Evolutionary conservation across 768 basidiomycete species (phyloP).

Genomic region (Suillus placidus): DNA sequence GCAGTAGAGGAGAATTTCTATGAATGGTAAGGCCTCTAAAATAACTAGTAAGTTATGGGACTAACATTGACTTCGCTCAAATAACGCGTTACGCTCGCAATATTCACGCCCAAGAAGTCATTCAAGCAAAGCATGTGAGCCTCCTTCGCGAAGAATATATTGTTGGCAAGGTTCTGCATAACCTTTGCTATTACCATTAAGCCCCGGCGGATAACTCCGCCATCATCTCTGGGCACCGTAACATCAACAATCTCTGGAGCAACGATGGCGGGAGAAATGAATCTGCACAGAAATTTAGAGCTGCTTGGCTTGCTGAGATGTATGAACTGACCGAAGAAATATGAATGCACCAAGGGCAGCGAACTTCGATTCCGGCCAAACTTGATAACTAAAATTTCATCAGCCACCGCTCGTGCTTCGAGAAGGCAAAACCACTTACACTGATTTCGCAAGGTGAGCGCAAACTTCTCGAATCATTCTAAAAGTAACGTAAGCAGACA

Average conservation of each 20-base stretch:
- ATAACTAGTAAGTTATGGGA: neutral
- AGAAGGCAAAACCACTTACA: conserved; percentile 52
- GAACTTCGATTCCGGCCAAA: conserved; percentile 81
- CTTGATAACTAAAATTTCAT: conserved; percentile 46
- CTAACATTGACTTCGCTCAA: conserved; percentile 74
- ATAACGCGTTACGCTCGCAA: conserved; percentile 73
- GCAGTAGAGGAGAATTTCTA: conserved; percentile 47
- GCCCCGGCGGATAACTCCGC: conserved; percentile 66
- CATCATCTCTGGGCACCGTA: conserved; percentile 67
- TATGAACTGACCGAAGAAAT: conserved; percentile 70
- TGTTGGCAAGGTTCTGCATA: conserved; percentile 92
- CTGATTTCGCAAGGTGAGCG: conserved; percentile 73
- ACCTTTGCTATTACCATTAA: conserved; percentile 89
- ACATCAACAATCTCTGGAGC: conserved; percentile 85
- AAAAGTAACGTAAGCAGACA: conserved; percentile 12
- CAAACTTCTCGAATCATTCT: conserved; percentile 90
- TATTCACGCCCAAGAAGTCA: conserved; percentile 69
- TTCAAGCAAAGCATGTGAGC: conserved; percentile 83
- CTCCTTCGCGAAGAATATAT: conserved; percentile 92
- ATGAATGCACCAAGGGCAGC: conserved; percentile 89
- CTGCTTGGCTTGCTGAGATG: neutral
- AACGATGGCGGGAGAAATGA: conserved; percentile 90
- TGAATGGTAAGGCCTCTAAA: neutral
- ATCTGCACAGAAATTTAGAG: conserved; percentile 47
- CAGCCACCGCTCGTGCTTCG: conserved; percentile 12